Percentiles rank a stretch among this genome's conserved stretches.
Conservation (phyloP, 2,329 filamentous ascomycete species). For the Diaporthe sp. region DNA sequence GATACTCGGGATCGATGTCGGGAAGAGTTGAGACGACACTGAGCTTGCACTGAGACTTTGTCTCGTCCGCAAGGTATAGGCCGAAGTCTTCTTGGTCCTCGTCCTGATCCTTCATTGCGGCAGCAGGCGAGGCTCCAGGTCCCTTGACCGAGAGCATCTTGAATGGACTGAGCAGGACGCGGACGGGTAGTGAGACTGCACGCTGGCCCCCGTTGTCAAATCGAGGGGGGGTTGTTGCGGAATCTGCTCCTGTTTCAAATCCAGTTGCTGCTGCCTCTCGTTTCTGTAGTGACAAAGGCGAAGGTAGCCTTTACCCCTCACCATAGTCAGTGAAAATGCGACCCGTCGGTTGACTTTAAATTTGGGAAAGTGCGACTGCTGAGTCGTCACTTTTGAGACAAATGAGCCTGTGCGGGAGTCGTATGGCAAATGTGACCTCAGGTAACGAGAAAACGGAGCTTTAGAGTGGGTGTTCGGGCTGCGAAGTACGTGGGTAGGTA, state of each 20-base stretch:
- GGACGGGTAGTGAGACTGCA: not conserved
- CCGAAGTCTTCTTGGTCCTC: slow-evolving; percentile 2
- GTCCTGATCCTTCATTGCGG: not conserved
- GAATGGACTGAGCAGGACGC: slow-evolving; percentile 8
- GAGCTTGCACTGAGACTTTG: slow-evolving; percentile 46
- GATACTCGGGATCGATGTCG: slow-evolving; percentile 58
- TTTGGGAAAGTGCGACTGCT: slow-evolving; percentile 18
- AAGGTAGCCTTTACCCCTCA: slow-evolving; percentile 28
- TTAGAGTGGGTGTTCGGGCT: not conserved
- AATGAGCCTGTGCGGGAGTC: not conserved
- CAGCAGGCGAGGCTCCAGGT: not conserved
- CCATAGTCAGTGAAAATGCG: slow-evolving; percentile 31
- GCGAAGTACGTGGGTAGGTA: not conserved
- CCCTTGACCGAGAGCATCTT: slow-evolving; percentile 25
- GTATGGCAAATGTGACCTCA: not conserved
- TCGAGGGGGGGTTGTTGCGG: not conserved
- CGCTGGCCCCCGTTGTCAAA: not conserved
- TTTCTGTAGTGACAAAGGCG: slow-evolving; percentile 23
- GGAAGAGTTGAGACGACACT: slow-evolving; percentile 56
- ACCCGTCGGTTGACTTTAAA: slow-evolving; percentile 1
- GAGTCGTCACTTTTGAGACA: slow-evolving; percentile 23
- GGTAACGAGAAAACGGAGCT: not conserved
- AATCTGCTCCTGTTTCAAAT: slow-evolving; percentile 26
- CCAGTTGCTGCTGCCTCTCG: slow-evolving; percentile 6
- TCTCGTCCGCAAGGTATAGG: not conserved